Percentiles rank a stretch among this genome's conserved stretches.
Conservation (phyloP, 495 filamentous ascomycete genomes). For the Extremus antarcticus region DNA sequence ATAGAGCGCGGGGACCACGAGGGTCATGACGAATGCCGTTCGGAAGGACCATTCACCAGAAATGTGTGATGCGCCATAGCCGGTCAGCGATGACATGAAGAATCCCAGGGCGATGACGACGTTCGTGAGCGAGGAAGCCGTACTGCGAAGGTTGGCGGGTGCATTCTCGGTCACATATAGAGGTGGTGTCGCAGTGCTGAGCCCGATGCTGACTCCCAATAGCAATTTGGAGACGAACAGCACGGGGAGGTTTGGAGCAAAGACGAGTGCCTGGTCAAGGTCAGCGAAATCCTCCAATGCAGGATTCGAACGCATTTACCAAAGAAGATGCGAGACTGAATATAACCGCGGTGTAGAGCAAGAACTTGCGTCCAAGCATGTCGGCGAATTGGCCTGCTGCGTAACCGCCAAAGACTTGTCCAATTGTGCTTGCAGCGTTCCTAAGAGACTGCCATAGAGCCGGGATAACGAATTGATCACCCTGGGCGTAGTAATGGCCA, state of each 20-base stretch:
- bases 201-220: neutral
- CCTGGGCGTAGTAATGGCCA: neutral
- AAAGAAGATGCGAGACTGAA: neutral
- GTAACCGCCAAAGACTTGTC: conserved; percentile 2
- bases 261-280: neutral
- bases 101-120: neutral
- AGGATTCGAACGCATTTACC: neutral
- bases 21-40: neutral
- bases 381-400: conserved; percentile 3
- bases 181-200: neutral
- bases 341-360: neutral
- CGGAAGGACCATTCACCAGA: neutral
- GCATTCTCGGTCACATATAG: conserved; percentile 3
- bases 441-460: neutral
- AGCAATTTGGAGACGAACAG: conserved; percentile 1
- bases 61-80: neutral
- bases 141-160: neutral
- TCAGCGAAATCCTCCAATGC: neutral
- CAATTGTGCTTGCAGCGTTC: conserved; percentile 2
- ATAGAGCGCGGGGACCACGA: neutral
- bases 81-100: neutral
- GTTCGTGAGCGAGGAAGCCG: conserved; percentile 1
- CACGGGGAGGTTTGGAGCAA: neutral
- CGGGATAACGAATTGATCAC: conserved; percentile 1
- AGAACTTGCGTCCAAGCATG: neutral